Base-by-base conservation (phyloP, 306 rosid genomes). In the Mimosa bimucronata region DNA sequence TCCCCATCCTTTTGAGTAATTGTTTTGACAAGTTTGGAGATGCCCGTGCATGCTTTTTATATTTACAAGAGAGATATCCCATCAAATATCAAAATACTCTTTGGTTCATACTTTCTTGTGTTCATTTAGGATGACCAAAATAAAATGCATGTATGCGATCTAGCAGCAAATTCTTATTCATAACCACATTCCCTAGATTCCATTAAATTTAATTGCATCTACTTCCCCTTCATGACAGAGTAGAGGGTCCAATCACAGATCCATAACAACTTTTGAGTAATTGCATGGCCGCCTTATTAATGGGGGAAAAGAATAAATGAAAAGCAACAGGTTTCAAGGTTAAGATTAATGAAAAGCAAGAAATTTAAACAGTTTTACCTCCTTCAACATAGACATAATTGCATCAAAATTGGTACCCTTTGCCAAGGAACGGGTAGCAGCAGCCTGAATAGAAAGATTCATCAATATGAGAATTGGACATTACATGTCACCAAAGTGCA, bases 341-440 rank as follows among this genome's bases (percentile, higher is more conserved):
- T 45, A 60, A 58, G 57, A n/a, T 44, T 81, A 66, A 42, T 50
- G 58, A 74, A 57, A 26, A 64, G 55, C 76, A 75, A 42, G 55
- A 26, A 60, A 45, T 86, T 26, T 77, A 64, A 70, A 81, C 40
- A 66, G 48, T 23, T n/a, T 13, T 89, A 93, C 99, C 97, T 87
- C 97, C 88, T 89, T 95, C 91, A 95, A 80, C 99, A 95, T 95
- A 34, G 88, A 83, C 41, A 88, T 68, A 72, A 93, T 90, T 6
- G 92, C 78, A 82, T 90, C 77, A 23, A 92, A 85, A 82, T 90
- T 90, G 80, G 92, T 90, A 26, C 99, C 99, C 78, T 68, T 91
- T 42, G 92, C 96, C 88, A 95, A 85, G 68, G 99, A 87, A 78
- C 96, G 92, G 28, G 97, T 89, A 19, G 99, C 90, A 73, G 98